Evolutionary conservation across 2,329 filamentous ascomycete species (phyloP), one percentile per base, ranked within the genome.

Genomic region (Colletotrichum sojae): DNA sequence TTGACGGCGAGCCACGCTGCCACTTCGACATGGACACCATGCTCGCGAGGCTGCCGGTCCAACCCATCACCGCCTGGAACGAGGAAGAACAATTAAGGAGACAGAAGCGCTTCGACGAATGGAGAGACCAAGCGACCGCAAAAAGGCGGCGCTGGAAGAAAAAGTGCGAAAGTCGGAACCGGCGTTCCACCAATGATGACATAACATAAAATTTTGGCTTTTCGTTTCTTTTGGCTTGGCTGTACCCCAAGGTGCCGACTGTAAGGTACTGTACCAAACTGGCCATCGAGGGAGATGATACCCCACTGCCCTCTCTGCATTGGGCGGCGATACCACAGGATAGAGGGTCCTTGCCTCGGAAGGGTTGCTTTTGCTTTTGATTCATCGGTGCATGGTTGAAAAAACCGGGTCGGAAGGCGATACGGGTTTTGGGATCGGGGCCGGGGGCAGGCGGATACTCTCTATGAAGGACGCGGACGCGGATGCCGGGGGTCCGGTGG

Each of bases 21-120:
- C 45, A 64, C 6, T 72, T 71, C 31, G 70, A 71, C 15, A 65
- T 72, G 46, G 70, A 72, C 57, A 63, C 71, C 48, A 67, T 72
- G 55, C 60, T 72, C 16, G 64, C 58, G 59, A 62, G 61, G 36
- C 48, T 72, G 22, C 68, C 68, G 22, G 63, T 67, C 27, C 69
- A 67, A 25, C 68, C 68, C 15, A 71, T 71, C 49, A 49, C 62
- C 27, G 70, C 58, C 10, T 68, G 60, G 58, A 71, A 63, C 27
- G 51, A 70, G 25, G 63, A 61, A 27, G 70, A 64, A 39, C 65
- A 63, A 40, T 27, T 57, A 51, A 63, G 45, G 56, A 71, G 60
- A 55, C 63, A 69, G 49, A 71, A 53, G 5, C 53, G 51, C 22
- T 65, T 71, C 48, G 70, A 71, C 48, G 64, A 66, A 9, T 71